Conservation (phyloP, 2,329 filamentous ascomycete genomes). For the Paraphoma sp. region DNA sequence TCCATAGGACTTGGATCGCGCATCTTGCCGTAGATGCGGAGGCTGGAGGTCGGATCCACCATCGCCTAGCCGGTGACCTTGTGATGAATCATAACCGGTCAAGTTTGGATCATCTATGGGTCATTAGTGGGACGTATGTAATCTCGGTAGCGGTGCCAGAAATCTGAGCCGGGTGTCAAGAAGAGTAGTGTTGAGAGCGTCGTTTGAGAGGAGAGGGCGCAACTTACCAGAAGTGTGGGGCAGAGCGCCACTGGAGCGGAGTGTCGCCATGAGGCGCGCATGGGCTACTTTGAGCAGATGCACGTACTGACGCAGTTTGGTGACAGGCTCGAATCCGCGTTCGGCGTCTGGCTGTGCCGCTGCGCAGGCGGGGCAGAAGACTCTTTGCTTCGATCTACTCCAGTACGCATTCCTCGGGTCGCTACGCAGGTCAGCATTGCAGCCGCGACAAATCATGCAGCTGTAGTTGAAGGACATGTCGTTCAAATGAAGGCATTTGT, state of each 20-base stretch:
- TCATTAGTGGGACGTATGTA: constrained; percentile 40
- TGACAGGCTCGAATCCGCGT: constrained; percentile 74
- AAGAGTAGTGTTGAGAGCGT: constrained; percentile 32
- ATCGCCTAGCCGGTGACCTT: constrained; percentile 64
- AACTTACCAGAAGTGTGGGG: constrained; percentile 70
- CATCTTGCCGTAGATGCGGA: constrained; percentile 67
- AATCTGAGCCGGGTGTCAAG: constrained; percentile 41
- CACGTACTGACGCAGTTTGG: constrained; percentile 91
- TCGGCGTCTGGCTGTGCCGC: constrained; percentile 62
- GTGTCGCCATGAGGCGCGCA: constrained; percentile 84
- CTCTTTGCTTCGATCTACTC: constrained; percentile 69
- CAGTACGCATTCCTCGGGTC: constrained; percentile 73
- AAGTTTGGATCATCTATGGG: constrained; percentile 70
- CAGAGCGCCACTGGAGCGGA: constrained; percentile 82
- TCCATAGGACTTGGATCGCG: constrained; percentile 76
- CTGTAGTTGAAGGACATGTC: constrained; percentile 83
- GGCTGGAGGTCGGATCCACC: constrained; percentile 57
- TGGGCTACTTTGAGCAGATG: constrained; percentile 92
- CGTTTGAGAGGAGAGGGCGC: constrained; percentile 16
- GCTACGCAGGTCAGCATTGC: constrained; percentile 74
- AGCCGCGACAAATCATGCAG: constrained; percentile 75
- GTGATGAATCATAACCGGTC: constrained; percentile 69
- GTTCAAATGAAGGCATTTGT: constrained; percentile 81
- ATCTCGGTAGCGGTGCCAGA: constrained; percentile 36
- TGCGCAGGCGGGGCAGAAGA: constrained; percentile 75